Evolutionary conservation across 495 filamentous ascomycete species (phyloP), one percentile per base, ranked within the genome.

Genomic region (Aspergillus nidulans): DNA sequence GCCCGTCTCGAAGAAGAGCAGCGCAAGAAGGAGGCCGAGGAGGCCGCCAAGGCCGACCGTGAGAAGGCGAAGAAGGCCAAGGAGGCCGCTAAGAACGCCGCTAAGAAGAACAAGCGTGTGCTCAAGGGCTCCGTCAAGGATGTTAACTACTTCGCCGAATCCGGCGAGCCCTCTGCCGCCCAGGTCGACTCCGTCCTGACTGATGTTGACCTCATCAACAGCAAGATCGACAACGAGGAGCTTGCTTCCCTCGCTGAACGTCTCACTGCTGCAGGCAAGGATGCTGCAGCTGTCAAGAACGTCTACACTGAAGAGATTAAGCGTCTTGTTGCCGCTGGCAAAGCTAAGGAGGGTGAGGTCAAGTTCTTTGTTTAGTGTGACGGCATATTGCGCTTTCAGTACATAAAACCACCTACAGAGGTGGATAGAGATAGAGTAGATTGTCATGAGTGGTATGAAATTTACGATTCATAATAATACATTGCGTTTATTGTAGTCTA

Each of bases 21-120:
- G 65, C 76, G 82, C 52, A 81, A 84, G 67, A 89, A 88, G 73
- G 89, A 91, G 54, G 87, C 88, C 23, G 95, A 95, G 71, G 91
- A 87, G 61, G 80, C 85, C 34, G 91, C 90, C 58, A 95, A 94
- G 77, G 80, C 80, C 16, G 84, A 90, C 48, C 84, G 85, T 53
- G 90, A 86, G 55, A 83, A 90, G 62, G 82, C 81, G 70, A 97
- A 97, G 85, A 97, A 98, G 81, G 88, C 89, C 41, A 96, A 96
- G 75, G 94, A 98, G 71, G 94, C 92, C 28, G 89, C 88, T 5
- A 98, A 98, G 85, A 96, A 89, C 68, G 92, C 95, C 4, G 84
- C 92, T 60, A 98, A 98, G 89, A 97, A 97, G 87, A 97, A 98
- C 78, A 95, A 96, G 78, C 87, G 94, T 77, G 89, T 97, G 30